phyloP scores from a whole-genome alignment of 768 basidiomycete genomes.

The Podaxis sp. region DNA sequence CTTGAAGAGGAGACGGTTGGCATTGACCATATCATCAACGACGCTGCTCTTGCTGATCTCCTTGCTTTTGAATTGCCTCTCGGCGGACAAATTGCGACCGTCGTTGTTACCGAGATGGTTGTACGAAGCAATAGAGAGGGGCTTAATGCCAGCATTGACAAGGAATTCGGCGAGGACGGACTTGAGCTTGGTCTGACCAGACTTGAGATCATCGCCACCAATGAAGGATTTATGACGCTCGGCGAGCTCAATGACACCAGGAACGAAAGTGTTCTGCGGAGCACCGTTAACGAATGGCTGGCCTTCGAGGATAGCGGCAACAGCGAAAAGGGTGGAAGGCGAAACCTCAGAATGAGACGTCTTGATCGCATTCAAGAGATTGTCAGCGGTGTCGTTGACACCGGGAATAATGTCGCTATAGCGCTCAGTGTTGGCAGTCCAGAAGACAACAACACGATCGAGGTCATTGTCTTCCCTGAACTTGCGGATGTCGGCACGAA shows the following conservation, averaged over 20 bases:
- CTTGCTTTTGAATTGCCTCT: constrained; percentile 95
- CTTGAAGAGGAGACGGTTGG: constrained; percentile 88
- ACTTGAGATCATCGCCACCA: constrained; percentile 97
- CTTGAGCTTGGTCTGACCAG: constrained; percentile 97
- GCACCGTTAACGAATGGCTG: constrained; percentile 96
- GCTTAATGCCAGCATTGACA: constrained; percentile 98
- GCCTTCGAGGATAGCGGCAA: constrained; percentile 92
- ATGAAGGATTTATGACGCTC: constrained; percentile 90
- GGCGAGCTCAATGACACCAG: constrained; percentile 88
- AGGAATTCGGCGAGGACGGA: constrained; percentile 97
- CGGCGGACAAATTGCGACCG: constrained; percentile 85
- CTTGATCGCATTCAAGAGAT: constrained; percentile 78
- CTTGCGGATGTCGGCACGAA: constrained; percentile 88
- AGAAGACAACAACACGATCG: constrained; percentile 90
- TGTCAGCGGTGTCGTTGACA: constrained; percentile 91
- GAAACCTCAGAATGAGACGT: constrained; percentile 92
- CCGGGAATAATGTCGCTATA: constrained; percentile 94
- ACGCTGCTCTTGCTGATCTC: constrained; percentile 97
- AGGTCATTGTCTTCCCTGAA: constrained; percentile 86
- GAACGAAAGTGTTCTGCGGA: constrained; percentile 98
- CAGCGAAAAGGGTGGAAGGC: constrained; percentile 92
- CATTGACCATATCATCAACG: constrained; percentile 96
- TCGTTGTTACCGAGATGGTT: constrained; percentile 99
- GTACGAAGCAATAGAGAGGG: constrained; percentile 93
- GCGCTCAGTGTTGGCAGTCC: constrained; percentile 99